phyloP scores from a whole-genome alignment of 2,329 filamentous ascomycete species.

The Alternaria tenuissima region DNA sequence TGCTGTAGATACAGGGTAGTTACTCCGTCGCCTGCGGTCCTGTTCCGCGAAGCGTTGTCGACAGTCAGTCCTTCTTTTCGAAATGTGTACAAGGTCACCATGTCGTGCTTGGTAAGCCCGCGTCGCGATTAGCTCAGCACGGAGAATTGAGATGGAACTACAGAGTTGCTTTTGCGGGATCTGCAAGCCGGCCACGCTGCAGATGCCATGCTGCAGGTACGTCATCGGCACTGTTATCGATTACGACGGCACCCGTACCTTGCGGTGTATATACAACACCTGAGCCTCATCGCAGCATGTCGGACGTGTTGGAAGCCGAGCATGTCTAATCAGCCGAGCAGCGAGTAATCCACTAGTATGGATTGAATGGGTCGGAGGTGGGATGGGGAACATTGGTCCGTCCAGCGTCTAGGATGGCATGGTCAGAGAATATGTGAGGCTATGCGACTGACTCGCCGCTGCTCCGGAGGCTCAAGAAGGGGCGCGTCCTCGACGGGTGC shows the following conservation, averaged over 20 bases:
- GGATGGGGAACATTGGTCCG: background rate
- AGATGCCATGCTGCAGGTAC: slow-evolving; percentile 7
- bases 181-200: background rate
- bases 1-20: background rate
- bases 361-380: background rate
- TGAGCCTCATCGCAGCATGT: background rate
- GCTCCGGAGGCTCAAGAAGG: background rate
- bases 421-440: background rate
- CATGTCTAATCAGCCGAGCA: background rate
- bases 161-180: slow-evolving; percentile 1
- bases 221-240: background rate
- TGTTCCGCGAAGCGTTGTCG: background rate
- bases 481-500: background rate
- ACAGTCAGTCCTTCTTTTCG: background rate
- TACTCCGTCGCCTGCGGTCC: background rate
- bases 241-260: background rate
- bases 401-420: background rate
- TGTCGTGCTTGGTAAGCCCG: background rate
- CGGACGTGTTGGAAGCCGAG: background rate
- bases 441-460: slow-evolving; percentile 1
- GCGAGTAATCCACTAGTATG: background rate
- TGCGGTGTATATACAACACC: background rate
- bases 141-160: background rate
- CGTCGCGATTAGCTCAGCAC: background rate
- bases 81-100: background rate